These are phyloP conservation scores for Senna siamea DNA, from an alignment of 306 rosid genomes.

Conservation along the genomic window DNA sequence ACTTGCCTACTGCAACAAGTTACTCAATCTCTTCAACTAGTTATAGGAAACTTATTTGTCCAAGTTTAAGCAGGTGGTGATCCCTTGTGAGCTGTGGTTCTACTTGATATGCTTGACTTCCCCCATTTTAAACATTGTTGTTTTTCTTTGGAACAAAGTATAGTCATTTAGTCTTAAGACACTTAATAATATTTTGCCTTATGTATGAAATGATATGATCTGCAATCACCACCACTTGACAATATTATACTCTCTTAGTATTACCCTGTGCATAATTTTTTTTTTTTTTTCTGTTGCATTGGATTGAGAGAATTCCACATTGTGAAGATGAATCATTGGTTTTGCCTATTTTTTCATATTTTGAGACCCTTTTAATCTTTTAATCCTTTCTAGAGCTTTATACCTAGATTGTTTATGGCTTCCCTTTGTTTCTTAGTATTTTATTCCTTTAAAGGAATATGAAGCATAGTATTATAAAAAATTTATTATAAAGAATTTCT, in stretches of 20 bases:
- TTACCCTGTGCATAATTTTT: not conserved
- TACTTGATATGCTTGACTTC: not conserved
- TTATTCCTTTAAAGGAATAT: not conserved
- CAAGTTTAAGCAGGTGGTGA: not conserved
- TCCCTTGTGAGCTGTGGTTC: not conserved
- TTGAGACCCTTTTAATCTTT: not conserved
- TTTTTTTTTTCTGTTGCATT: not conserved
- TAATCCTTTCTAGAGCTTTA: not conserved
- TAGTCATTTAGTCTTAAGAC: not conserved
- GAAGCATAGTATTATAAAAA: conserved; percentile 6
- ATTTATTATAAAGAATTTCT: not conserved
- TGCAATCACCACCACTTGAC: conserved; percentile 13
- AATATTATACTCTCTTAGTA: not conserved
- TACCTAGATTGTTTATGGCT: conserved; percentile 10
- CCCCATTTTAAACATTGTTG: not conserved
- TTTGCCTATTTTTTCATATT: not conserved
- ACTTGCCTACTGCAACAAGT: not conserved
- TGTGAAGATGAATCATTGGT: conserved; percentile 10
- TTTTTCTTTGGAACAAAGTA: not conserved
- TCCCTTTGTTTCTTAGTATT: conserved; percentile 4
- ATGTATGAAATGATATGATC: not conserved
- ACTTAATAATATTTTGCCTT: not conserved
- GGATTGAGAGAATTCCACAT: not conserved
- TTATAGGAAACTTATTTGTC: not conserved
- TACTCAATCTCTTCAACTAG: not conserved